Evolutionary conservation across 805 yeast species (phyloP), one percentile per base, ranked within the genome.

Genomic region (Saccharomycopsis sp.): DNA sequence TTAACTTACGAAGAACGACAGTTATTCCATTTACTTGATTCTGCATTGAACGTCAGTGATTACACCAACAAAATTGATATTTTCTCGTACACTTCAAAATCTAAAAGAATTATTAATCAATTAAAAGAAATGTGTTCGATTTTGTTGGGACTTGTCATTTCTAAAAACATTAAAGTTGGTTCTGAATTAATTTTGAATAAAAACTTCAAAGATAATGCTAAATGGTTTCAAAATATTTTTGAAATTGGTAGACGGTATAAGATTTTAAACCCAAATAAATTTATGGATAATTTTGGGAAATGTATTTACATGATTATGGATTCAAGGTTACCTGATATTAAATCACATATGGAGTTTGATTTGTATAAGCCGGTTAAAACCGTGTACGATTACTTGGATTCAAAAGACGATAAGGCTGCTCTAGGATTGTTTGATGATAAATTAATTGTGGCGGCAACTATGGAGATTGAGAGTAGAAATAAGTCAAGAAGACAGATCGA

Each of bases 271-370:
- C 94, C 94, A 0, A 88, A 84, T 53, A 71, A 77, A 54, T 79
- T 85, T 85, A 71, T 88, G 50, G 85, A 80, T 55, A 79, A 79
- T 3, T 85, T 78, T 59, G 94, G 94, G 38, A 83, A 84, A 55
- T 64, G 85, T 46, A 80, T 85, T 64, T 84, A 84, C 60, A 85
- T 84, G 84, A 78, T 83, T 29, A 84, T 85, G 93, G 94, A 84
- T 60, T 84, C 93, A 2, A 65, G 85, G 38, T 61, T 81, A 23
- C 83, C 87, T 0, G 87, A 83, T 53, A 74, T 84, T 48, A 74
- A 72, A 52, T 76, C 73, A 13, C 78, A 77, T 41, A 73, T 84
- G 80, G 90, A 80, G 50, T 85, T 84, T 59, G 86, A 84, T 59
- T 63, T 84, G 1, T 81, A 78, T 62, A 78, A 74, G 55, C 90